Conservation (phyloP, 2,329 filamentous ascomycete genomes). For the Phoma sp. region DNA sequence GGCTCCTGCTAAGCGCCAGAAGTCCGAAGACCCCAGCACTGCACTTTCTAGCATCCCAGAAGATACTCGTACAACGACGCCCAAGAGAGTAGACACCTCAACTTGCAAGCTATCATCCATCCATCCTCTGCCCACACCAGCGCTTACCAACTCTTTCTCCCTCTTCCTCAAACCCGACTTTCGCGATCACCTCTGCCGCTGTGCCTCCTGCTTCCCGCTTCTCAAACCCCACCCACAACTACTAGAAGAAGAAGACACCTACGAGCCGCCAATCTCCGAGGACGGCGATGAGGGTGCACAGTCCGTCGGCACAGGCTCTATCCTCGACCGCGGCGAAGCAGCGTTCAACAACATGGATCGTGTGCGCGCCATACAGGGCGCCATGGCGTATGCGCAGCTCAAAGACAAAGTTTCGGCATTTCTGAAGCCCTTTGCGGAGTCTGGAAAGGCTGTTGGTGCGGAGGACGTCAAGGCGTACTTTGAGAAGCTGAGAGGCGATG, state of each 20-base stretch:
- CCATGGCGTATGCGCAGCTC: slow-evolving; percentile 97
- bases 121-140: slow-evolving; percentile 57
- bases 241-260: slow-evolving; percentile 91
- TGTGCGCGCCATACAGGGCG: slow-evolving; percentile 88
- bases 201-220: slow-evolving; percentile 76
- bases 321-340: slow-evolving; percentile 91
- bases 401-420: slow-evolving; percentile 97
- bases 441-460: slow-evolving; percentile 83
- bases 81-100: slow-evolving; percentile 29
- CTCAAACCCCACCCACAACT: slow-evolving; percentile 78
- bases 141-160: slow-evolving; percentile 69
- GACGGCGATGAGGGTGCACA: slow-evolving; percentile 60
- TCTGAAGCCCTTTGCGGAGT: slow-evolving; percentile 91
- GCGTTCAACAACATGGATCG: slow-evolving; percentile 91
- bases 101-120: slow-evolving; percentile 68
- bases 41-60: slow-evolving; percentile 46
- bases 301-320: slow-evolving; percentile 74
- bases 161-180: slow-evolving; percentile 84
- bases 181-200: slow-evolving; percentile 82
- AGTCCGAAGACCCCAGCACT: slow-evolving; percentile 40
- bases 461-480: slow-evolving; percentile 98
- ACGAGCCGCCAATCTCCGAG: slow-evolving; percentile 84
- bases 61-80: slow-evolving; percentile 34
- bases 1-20: slow-evolving; percentile 42
- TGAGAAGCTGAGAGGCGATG: slow-evolving; percentile 89